Base-by-base conservation (phyloP, 163 green algal species). In the Chloromonas sp. region DNA sequence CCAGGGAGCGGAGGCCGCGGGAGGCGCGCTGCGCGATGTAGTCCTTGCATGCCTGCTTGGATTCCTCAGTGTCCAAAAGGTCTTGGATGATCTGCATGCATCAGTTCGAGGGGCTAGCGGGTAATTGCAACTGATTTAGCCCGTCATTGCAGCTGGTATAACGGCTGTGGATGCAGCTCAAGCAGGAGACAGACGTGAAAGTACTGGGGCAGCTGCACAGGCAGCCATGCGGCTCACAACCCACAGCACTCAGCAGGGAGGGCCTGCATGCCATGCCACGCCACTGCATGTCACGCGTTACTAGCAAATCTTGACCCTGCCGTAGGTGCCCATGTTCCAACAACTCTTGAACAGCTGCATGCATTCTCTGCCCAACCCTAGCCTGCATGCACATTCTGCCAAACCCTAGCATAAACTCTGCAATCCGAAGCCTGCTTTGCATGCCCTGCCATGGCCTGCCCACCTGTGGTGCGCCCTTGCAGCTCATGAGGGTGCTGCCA, bases 381-480 rank as follows among this genome's bases (percentile, higher is more conserved):
- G 36, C 36, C 36, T 36, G 36, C 36, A 36, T 36, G 36, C 36
- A 36, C 36, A 36, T 36, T 36, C 36, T 36, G 36, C 36, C 36
- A 36, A 36, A 36, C 36, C 36, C 36, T 36, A 36, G 36, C 36
- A 36, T 36, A 36, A 36, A 36, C 36, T 36, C 36, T 36, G 36
- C 36, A 36, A 36, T 36, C 36, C 36, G 36, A 36, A 36, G 36
- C 36, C 36, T 36, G 36, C 36, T 36, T 36, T 36, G 36, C 36
- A 36, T 81, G 5, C 60, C 76, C 88, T 87, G 14, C 36, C 36
- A 36, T 36, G 36, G 36, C 36, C 98, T 90, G 14, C 97, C 91
- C 11, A 98, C 92, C 91, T 98, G 95, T 14, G 95, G 95, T 0
- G 95, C 91, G 79, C 95, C 95, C 92, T 98, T 98, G 88, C 94